These are phyloP conservation scores for Zizania latifolia DNA, from an alignment of 176 grass and related monocot genomes.

Conservation along the genomic window DNA sequence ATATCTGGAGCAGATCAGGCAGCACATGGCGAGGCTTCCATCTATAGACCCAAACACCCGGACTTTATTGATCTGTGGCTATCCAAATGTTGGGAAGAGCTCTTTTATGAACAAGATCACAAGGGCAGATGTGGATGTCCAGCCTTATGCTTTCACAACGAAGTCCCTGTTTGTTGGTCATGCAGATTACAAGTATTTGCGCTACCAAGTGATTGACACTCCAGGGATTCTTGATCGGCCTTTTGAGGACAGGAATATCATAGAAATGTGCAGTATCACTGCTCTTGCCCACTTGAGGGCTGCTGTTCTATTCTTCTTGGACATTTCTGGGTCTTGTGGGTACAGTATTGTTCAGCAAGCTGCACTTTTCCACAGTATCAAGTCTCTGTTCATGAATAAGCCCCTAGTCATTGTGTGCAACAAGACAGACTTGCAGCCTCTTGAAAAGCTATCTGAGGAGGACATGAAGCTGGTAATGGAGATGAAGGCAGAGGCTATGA, in stretches of 20 bases:
- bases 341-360: slow-evolving; percentile 70
- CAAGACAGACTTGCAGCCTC: slow-evolving; percentile 69
- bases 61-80: slow-evolving; percentile 53
- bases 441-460: slow-evolving; percentile 58
- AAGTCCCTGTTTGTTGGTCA: slow-evolving; percentile 61
- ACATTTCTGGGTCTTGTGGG: slow-evolving; percentile 75
- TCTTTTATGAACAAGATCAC: slow-evolving; percentile 81
- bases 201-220: slow-evolving; percentile 82
- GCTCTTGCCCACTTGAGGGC: slow-evolving; percentile 52
- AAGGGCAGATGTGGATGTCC: slow-evolving; percentile 73
- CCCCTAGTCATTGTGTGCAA: slow-evolving; percentile 72
- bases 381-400: slow-evolving; percentile 79
- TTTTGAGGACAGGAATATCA: slow-evolving; percentile 57
- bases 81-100: slow-evolving; percentile 55
- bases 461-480: slow-evolving; percentile 69
- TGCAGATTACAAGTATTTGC: slow-evolving; percentile 78
- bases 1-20: slow-evolving; percentile 68
- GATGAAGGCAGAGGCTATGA: slow-evolving; percentile 56
- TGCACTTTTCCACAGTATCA: slow-evolving; percentile 79
- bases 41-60: slow-evolving; percentile 73
- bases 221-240: slow-evolving; percentile 72
- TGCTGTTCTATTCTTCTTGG: slow-evolving; percentile 59
- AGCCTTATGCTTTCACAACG: slow-evolving; percentile 58
- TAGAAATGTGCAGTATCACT: slow-evolving; percentile 61
- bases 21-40: slow-evolving; percentile 70